Conservation (phyloP, 257 asterid species). For the Rauvolfia tetraphylla region DNA sequence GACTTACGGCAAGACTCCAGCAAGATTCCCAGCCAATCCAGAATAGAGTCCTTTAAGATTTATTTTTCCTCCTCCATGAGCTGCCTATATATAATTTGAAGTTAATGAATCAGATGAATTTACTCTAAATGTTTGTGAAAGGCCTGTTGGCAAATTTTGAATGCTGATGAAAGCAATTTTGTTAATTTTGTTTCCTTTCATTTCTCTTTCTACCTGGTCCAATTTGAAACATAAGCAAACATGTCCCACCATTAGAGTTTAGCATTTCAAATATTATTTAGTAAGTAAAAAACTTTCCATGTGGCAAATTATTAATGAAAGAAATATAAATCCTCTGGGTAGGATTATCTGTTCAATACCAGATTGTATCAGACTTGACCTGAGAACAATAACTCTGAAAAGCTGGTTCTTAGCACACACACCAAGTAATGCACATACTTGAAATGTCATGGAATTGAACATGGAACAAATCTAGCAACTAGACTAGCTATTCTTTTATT, state of each 20-base stretch:
- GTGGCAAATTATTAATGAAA: not conserved
- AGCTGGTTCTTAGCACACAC: too few relatives aligned
- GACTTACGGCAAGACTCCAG: conserved; percentile 95
- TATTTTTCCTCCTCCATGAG: conserved; percentile 86
- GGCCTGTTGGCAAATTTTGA: not conserved
- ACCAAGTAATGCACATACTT: not conserved
- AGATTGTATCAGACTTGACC: not conserved
- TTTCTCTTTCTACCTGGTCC: not conserved
- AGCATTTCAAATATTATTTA: not conserved
- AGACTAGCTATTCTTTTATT: too few relatives aligned
- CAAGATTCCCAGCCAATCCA: conserved; percentile 93
- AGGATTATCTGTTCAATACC: not conserved
- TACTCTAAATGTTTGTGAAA: not conserved
- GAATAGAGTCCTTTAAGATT: conserved; percentile 86
- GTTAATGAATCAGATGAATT: not conserved
- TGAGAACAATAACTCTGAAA: not conserved
- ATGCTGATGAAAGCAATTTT: not conserved
- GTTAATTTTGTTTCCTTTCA: not conserved
- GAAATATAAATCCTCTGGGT: not conserved
- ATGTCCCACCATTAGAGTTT: not conserved
- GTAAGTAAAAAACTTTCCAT: not conserved
- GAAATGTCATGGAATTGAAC: not conserved
- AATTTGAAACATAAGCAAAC: not conserved
- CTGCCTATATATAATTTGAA: conserved; percentile 52
- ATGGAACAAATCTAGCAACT: not conserved